Evolutionary conservation across 1,284 basidiomycete genomes (phyloP), one percentile per base, ranked within the genome.

Genomic region (Neotropicomus parvogracilis): DNA sequence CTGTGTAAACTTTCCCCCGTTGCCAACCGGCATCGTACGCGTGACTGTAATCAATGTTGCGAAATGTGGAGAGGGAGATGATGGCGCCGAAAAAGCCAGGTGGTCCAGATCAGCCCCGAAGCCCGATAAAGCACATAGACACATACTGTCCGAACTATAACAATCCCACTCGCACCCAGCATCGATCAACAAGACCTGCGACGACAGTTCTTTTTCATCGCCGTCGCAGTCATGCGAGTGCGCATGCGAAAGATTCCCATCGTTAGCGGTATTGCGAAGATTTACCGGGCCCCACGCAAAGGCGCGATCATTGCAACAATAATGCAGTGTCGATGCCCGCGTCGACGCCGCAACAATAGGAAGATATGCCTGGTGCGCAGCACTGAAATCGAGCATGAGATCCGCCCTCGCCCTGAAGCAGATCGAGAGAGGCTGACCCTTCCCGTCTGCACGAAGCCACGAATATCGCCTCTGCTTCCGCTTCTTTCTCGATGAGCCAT

Each of bases 131-230:
- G 8, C 24, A 24, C 8, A 24, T 24, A 5, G 16, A 52, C 41
- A 63, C 79, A 59, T 56, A 74, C 80, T 89, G 61, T 92, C 89
- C 0, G 85, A 78, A 0, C 85, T 86, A 58, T 92, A 89, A 64
- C 81, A 87, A 37, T 82, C 75, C 83, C 83, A 93, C 69, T 97
- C 93, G 59, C 91, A 92, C 0, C 92, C 91, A 2, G 92, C 92
- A 60, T 97, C 93, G 52, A 95, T 92, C 33, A 95, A 78, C 5
- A 97, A 74, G 4, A 94, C 85, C 64, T 93, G 90, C 0, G 91
- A 87, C 10, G 71, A 63, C 31, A 88, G 59, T 10, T 74, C 67
- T 40, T 72, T 75, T 13, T 17, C 47, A 6, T 42, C 36, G 9
- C 14, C 14, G 8, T 63, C 56, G 14, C 65, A 52, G 27, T 29